Percentiles rank a stretch among this genome's conserved stretches.
phyloP scores from a whole-genome alignment of 2,329 filamentous ascomycete species.

The Penicillium sp. region DNA sequence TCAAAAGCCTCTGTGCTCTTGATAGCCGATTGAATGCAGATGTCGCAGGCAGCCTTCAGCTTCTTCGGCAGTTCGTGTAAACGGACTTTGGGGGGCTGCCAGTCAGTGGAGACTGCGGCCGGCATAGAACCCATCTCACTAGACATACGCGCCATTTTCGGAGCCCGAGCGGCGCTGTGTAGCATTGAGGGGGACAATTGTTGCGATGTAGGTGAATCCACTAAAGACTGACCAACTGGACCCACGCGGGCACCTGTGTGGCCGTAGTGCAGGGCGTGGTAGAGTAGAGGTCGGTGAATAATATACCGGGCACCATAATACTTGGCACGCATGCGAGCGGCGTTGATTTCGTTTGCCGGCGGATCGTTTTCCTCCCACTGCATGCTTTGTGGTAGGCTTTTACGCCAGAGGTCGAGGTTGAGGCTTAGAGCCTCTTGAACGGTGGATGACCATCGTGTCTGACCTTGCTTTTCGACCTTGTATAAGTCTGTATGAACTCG shows the following conservation, averaged over 20 bases:
- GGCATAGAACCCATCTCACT: slow-evolving; percentile 37
- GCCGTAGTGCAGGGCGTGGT: slow-evolving; percentile 56
- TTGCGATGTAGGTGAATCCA: slow-evolving; percentile 39
- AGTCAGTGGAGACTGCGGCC: slow-evolving; percentile 9
- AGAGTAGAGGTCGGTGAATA: slow-evolving; percentile 76
- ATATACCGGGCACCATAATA: slow-evolving; percentile 93
- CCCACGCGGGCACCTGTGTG: slow-evolving; percentile 40
- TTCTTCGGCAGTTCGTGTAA: slow-evolving; percentile 40
- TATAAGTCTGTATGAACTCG: slow-evolving; percentile 57
- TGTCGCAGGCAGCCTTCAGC: slow-evolving; percentile 29
- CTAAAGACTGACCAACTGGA: slow-evolving; percentile 14
- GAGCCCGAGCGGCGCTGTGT: slow-evolving; percentile 25
- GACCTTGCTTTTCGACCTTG: slow-evolving; percentile 41
- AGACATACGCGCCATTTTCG: slow-evolving; percentile 33
- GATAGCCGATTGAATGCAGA: slow-evolving; percentile 5
- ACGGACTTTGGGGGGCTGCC: slow-evolving; percentile 20
- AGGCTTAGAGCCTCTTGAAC: slow-evolving; percentile 46
- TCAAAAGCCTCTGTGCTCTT: slow-evolving; percentile 10
- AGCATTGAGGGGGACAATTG: slow-evolving; percentile 39
- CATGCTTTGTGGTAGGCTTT: slow-evolving; percentile 53
- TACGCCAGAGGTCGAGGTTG: slow-evolving; percentile 56
- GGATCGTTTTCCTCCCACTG: slow-evolving; percentile 66
- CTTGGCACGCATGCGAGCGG: slow-evolving; percentile 83
- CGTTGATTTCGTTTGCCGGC: slow-evolving; percentile 73
- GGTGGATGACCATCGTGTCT: slow-evolving; percentile 38